Percentiles rank a stretch among this genome's conserved stretches.
Evolutionary conservation across 2,329 filamentous ascomycete genomes (phyloP).

Genomic region (Emergomyces pasteurianus): DNA sequence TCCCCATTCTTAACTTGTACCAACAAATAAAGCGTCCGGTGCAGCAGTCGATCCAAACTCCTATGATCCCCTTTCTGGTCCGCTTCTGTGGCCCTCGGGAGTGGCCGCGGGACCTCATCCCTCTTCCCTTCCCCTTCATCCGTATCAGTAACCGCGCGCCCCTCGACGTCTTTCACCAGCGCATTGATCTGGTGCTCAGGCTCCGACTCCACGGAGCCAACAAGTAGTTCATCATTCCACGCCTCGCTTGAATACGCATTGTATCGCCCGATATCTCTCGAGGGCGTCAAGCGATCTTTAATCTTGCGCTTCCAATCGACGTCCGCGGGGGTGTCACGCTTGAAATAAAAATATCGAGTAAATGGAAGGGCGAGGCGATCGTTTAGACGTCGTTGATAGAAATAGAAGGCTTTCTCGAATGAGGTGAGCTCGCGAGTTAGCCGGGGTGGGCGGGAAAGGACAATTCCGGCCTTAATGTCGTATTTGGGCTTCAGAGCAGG

Average conservation of each 20-base stretch:
- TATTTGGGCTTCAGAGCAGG: slow-evolving; percentile 25
- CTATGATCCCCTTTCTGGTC: slow-evolving; percentile 61
- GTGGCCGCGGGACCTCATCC: slow-evolving; percentile 57
- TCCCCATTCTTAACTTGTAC: slow-evolving; percentile 46
- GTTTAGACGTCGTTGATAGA: slow-evolving; percentile 95
- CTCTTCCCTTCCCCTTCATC: slow-evolving; percentile 30
- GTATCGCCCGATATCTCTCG: slow-evolving; percentile 77
- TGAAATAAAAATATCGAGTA: slow-evolving; percentile 87
- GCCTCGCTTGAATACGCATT: slow-evolving; percentile 58
- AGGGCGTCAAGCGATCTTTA: slow-evolving; percentile 60
- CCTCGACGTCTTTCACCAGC: slow-evolving; percentile 63
- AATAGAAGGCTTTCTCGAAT: slow-evolving; percentile 88
- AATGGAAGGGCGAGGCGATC: slow-evolving; percentile 84
- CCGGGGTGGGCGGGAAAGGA: slow-evolving; percentile 78
- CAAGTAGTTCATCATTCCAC: slow-evolving; percentile 85
- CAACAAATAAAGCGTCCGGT: slow-evolving; percentile 75
- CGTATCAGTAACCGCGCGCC: slow-evolving; percentile 21
- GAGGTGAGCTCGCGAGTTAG: slow-evolving; percentile 72
- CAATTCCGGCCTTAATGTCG: slow-evolving; percentile 52
- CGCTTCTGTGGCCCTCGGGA: slow-evolving; percentile 61
- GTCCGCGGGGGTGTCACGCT: slow-evolving; percentile 71
- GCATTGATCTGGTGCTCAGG: slow-evolving; percentile 54
- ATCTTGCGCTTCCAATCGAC: slow-evolving; percentile 86
- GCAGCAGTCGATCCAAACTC: slow-evolving; percentile 68
- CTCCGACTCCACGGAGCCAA: slow-evolving; percentile 57